These are phyloP conservation scores for Secale cereale DNA, from an alignment of 176 grass and related monocot species.

Conservation along the genomic window DNA sequence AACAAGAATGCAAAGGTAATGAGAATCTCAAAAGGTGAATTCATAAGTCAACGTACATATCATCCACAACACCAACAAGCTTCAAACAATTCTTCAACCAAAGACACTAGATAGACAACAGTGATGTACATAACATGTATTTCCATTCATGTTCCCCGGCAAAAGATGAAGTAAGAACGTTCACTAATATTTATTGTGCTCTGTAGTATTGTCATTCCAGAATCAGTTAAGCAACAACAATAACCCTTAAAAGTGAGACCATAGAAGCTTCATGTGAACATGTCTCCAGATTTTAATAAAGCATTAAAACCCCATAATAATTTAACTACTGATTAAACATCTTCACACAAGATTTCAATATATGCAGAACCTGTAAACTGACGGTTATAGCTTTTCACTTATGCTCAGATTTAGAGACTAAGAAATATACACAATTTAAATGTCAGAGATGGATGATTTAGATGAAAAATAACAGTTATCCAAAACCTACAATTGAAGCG, in stretches of 20 bases:
- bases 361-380: background rate
- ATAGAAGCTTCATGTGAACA: background rate
- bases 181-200: background rate
- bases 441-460: background rate
- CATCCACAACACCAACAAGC: conserved; percentile 16
- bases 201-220: background rate
- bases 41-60: background rate
- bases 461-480: background rate
- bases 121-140: background rate
- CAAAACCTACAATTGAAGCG: conserved; percentile 83
- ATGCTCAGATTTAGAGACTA: background rate
- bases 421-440: background rate
- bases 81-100: conserved; percentile 1
- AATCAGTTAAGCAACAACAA: background rate
- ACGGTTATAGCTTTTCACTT: background rate
- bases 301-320: background rate
- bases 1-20: conserved; percentile 29
- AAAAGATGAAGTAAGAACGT: background rate
- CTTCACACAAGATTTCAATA: background rate
- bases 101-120: background rate
- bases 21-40: conserved; percentile 10
- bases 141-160: background rate
- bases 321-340: background rate
- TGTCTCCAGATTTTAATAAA: background rate
- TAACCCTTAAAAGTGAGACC: conserved; percentile 5